These are phyloP conservation scores for Pyronema omphalodes DNA, from an alignment of 495 filamentous ascomycete genomes.

Conservation along the genomic window DNA sequence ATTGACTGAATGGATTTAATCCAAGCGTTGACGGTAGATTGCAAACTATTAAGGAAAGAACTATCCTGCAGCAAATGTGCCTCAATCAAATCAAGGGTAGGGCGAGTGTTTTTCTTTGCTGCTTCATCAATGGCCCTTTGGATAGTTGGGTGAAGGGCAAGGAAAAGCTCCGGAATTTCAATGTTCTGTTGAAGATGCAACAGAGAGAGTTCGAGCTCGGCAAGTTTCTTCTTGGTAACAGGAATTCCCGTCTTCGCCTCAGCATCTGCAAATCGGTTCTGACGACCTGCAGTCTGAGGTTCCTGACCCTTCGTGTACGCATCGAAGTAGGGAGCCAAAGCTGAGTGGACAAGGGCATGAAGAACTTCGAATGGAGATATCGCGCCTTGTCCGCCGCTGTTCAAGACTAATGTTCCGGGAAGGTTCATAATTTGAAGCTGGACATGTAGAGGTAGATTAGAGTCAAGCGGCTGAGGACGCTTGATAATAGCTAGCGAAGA, in stretches of 20 bases:
- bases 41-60: conserved; percentile 79
- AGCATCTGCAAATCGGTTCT: conserved; percentile 37
- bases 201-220: conserved; percentile 77
- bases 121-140: conserved; percentile 68
- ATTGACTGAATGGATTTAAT: conserved; percentile 97
- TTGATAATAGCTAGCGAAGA: conserved; percentile 81
- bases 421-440: conserved; percentile 88
- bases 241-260: conserved; percentile 76
- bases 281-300: conserved; percentile 41
- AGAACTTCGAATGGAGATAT: conserved; percentile 79
- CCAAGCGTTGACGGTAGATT: conserved; percentile 86
- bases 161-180: conserved; percentile 77
- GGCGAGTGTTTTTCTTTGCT: conserved; percentile 39
- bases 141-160: conserved; percentile 72
- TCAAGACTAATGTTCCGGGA: conserved; percentile 52
- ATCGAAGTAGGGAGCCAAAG: conserved; percentile 86
- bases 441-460: conserved; percentile 51
- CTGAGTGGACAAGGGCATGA: conserved; percentile 71
- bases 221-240: conserved; percentile 88
- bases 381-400: conserved; percentile 42
- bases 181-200: conserved; percentile 90
- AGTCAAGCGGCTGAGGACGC: conserved; percentile 67
- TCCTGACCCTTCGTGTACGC: conserved; percentile 77
- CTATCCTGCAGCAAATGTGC: conserved; percentile 56
- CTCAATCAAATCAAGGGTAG: conserved; percentile 60